Evolutionary conservation across 257 asterid species (phyloP).

Genomic region (Verbena officinalis): DNA sequence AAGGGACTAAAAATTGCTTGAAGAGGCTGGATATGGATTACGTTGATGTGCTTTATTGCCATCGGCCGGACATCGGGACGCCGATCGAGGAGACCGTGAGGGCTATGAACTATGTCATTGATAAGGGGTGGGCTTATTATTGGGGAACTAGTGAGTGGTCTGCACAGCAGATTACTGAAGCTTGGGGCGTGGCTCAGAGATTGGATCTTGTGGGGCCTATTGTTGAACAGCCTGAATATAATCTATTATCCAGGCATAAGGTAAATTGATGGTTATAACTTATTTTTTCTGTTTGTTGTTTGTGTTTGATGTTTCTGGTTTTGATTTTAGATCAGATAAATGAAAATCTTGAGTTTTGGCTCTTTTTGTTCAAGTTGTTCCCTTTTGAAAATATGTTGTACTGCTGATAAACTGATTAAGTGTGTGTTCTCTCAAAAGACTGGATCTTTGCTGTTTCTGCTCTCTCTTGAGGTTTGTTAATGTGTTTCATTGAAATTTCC

Average conservation of each 20-base stretch:
- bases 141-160: slow-evolving; percentile 99
- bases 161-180: slow-evolving; percentile 98
- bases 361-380: background rate
- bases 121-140: slow-evolving; percentile 95
- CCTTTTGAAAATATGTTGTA: slow-evolving; percentile 10
- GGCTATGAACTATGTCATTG: slow-evolving; percentile 96
- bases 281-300: background rate
- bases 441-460: slow-evolving; percentile 9
- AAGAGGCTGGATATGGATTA: slow-evolving; percentile 92
- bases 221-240: slow-evolving; percentile 98
- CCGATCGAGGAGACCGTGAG: slow-evolving; percentile 97
- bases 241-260: slow-evolving; percentile 85
- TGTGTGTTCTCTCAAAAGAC: background rate
- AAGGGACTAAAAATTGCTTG: slow-evolving; percentile 77
- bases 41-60: slow-evolving; percentile 81
- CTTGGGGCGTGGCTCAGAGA: slow-evolving; percentile 86
- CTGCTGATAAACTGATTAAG: background rate
- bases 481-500: background rate
- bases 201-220: slow-evolving; percentile 92
- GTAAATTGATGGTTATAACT: slow-evolving; percentile 33
- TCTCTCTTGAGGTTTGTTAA: background rate
- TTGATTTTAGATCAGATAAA: background rate
- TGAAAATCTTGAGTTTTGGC: background rate
- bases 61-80: slow-evolving; percentile 75
- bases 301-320: background rate